Conservation (phyloP, 805 yeast species). For the Lipomyces orientalis region DNA sequence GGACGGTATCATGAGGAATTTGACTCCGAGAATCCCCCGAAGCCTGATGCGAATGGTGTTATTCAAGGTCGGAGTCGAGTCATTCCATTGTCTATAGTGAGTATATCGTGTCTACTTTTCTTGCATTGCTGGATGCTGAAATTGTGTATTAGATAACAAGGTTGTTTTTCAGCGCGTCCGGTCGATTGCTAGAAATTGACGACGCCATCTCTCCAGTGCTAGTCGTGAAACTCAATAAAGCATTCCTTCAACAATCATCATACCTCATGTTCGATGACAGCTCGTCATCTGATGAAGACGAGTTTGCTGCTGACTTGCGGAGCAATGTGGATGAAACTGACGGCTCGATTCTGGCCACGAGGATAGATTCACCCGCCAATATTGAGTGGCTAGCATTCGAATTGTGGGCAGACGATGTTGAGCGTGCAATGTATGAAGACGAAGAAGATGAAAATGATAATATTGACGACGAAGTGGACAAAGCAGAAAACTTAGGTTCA, state of each 20-base stretch:
- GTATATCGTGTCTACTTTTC: neutral
- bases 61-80: conserved; percentile 40
- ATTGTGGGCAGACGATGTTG: conserved; percentile 37
- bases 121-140: neutral
- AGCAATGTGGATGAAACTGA: conserved; percentile 40
- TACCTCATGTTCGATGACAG: conserved; percentile 16
- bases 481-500: conserved; percentile 35
- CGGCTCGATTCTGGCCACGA: conserved; percentile 5
- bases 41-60: conserved; percentile 22
- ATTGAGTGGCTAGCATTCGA: conserved; percentile 42
- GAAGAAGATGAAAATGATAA: conserved; percentile 22
- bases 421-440: conserved; percentile 28
- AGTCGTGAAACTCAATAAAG: conserved; percentile 57
- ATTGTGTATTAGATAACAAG: conserved; percentile 42
- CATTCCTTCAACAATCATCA: conserved; percentile 34
- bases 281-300: conserved; percentile 35
- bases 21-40: conserved; percentile 50
- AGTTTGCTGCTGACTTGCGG: conserved; percentile 51
- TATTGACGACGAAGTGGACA: conserved; percentile 44
- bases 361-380: conserved; percentile 30
- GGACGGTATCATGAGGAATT: conserved; percentile 71
- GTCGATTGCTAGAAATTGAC: conserved; percentile 64
- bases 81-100: conserved; percentile 51
- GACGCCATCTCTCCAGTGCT: conserved; percentile 69
- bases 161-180: conserved; percentile 73